These are phyloP conservation scores for Vitis labrusca DNA, from an alignment of 164 flowering plant species.

Conservation along the genomic window DNA sequence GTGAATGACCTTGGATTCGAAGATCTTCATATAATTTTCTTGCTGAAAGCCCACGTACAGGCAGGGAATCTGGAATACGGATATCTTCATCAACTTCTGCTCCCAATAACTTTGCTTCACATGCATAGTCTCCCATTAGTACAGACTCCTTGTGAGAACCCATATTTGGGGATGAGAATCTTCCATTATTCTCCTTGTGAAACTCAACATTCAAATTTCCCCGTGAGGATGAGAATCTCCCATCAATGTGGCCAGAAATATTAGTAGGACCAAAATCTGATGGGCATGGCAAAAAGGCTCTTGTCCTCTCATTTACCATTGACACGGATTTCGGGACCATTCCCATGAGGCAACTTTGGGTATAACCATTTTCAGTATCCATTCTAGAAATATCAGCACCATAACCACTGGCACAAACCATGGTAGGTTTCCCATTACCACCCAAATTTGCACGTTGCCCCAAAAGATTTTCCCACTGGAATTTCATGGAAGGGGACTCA, in stretches of 20 bases:
- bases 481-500: conserved; percentile 17
- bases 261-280: neutral
- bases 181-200: conserved; percentile 7
- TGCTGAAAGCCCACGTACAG: too few species aligned
- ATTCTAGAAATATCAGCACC: conserved; percentile 2
- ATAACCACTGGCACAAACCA: neutral
- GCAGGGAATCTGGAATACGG: too few species aligned
- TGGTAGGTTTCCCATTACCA: neutral
- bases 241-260: neutral
- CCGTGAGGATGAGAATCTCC: conserved; percentile 10
- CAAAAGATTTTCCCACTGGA: conserved; percentile 18
- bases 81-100: too few species aligned
- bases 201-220: conserved; percentile 3
- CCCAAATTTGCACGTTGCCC: neutral
- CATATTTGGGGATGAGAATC: too few species aligned
- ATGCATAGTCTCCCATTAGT: too few species aligned
- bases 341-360: neutral
- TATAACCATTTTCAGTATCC: conserved; percentile 7
- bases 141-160: too few species aligned
- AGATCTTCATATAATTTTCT: too few species aligned
- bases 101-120: too few species aligned
- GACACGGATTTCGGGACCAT: neutral
- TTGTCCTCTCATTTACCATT: neutral
- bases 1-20: too few species aligned
- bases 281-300: neutral